Evolutionary conservation across 139 green algal species (phyloP), one percentile per base, ranked within the genome.

Genomic region (Chlorella sp.): DNA sequence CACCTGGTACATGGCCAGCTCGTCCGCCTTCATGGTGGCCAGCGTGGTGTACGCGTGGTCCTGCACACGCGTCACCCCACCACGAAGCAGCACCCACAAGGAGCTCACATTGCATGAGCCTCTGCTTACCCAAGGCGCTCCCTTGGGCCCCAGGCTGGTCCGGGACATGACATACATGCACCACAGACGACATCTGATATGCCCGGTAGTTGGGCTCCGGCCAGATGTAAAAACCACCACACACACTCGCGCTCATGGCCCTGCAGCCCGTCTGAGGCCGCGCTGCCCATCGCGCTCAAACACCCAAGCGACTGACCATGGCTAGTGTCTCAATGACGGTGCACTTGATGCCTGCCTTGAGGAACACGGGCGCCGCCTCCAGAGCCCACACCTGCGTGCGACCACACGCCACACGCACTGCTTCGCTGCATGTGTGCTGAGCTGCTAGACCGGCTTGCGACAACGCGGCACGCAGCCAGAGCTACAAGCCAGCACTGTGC

Each of bases 1-100:
- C n/a, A 85, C 88, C 71, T 94, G 86, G 29, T 88, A 86, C 36
- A 70, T 29, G 1, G 71, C 35, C 73, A 93, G 55, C 72, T 91
- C 82, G 30, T 86, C 70, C 2, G 67, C 31, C 14, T 75, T 83
- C 76, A 93, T 79, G 3, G 31, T 2, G n/a, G 74, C 71, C 31
- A 94, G 35, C 2, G 86, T 31, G 1, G 85, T 72, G 0, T 70
- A 31, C 1, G 88, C 91, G 67, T 95, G 87, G 33, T 81, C 81
- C 72, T 86, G 75, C 23, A 24, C 23, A n/a, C n/a, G 2, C 27
- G 29, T 66, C 3, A 24, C n/a, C 14, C 3, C 23, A 65, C 24
- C 6, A 27, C 4, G n/a, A n/a, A n/a, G n/a, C n/a, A n/a, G n/a
- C n/a, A n/a, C n/a, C n/a, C n/a, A n/a, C n/a, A n/a, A n/a, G n/a